Base-by-base conservation (phyloP, 106 monocot species). In the Acorus calamus region DNA sequence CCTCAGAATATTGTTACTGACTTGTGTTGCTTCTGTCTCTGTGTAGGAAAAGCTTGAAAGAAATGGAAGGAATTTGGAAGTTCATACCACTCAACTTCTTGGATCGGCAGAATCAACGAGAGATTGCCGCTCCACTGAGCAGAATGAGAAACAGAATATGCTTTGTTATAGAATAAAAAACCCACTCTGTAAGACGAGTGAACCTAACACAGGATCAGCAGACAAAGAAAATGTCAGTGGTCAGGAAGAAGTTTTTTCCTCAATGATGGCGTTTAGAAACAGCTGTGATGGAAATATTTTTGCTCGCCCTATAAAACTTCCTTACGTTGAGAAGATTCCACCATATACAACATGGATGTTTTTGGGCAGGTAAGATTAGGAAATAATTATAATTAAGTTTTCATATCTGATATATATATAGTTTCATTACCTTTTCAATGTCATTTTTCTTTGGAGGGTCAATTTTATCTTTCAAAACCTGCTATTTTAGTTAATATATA, bases 281-380 rank as follows among this genome's bases (percentile, higher is more conserved):
- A 76, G 53, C 48, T 71, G 63, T 51, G 61, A 68, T 9, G 78
- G 74, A 55, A 86, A 77, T 71, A 79, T 69, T 52, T 53, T 76
- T 51, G 64, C 91, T 69, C 71, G 61, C 7, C 76, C 78, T 8
- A 60, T 80, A 14, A 90, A 80, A 68, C 82, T 96, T 75, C 94
- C 90, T 45, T 66, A 64, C 59, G 76, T 96, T 8, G 85, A 96
- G 59, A 91, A 80, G 71, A 84, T 96, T 13, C 80, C 94, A 7
- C 87, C 87, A 8, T 96, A 96, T 68, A 91, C 90, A 2, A 77
- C 94, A 8, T 96, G 94, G 94, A 96, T 96, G 44, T 96, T 96
- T 73, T 72, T 96, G 63, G 83, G 80, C 72, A 96, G 82, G 94
- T 96, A 63, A 61, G 73, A 2, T 42, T 14, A 8, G 44, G 6